Evolutionary conservation across 148 eudicot genomes (phyloP), one percentile per base, ranked within the genome.

Genomic region (Rhododendron mucronatum): DNA sequence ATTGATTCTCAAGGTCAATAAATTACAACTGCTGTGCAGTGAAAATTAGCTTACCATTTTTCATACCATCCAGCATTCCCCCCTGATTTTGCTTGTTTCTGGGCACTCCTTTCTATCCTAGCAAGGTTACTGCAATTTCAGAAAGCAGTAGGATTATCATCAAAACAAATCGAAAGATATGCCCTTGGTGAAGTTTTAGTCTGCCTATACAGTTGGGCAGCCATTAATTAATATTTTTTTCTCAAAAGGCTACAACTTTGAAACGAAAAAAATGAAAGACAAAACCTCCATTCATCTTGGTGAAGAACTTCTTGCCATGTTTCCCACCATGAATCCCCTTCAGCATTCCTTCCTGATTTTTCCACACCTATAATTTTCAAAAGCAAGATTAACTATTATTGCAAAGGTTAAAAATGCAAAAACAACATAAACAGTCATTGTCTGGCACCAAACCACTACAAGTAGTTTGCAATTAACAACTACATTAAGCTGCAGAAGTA

Each of bases 291-390:
- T 88, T 96, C 99, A 89, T 96, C 99, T 91, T 95, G 99, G 89
- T 96, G 96, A 86, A 95, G 95, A 90, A 92, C 94, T 91, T 96
- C 99, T 91, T 95, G 94, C 99, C 99, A 96, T 88, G 99, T 96
- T 92, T 96, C 99, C 99, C 98, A 96, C 99, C 99, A 96, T 44
- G 97, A 93, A 88, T 96, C 99, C 83, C 98, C 99, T 90, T 94
- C 99, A 45, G 97, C 94, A 90, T 96, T 96, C 87, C 89, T 94
- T 87, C 98, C 99, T 83, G 98, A 96, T 90, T 96, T 96, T 86
- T 96, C 98, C 8, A 96, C 99, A 48, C 98, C 98, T 96, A 75
- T 30, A 57, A 84, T 16, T 23, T 75, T 80, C 23, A 79, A 63
- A 35, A 23, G 53, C 8, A 37, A 48, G 23, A 21, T 65, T 61